Evolutionary conservation across 805 yeast genomes (phyloP), one percentile per base, ranked within the genome.

Genomic region (Wickerhamiella qilinensis): DNA sequence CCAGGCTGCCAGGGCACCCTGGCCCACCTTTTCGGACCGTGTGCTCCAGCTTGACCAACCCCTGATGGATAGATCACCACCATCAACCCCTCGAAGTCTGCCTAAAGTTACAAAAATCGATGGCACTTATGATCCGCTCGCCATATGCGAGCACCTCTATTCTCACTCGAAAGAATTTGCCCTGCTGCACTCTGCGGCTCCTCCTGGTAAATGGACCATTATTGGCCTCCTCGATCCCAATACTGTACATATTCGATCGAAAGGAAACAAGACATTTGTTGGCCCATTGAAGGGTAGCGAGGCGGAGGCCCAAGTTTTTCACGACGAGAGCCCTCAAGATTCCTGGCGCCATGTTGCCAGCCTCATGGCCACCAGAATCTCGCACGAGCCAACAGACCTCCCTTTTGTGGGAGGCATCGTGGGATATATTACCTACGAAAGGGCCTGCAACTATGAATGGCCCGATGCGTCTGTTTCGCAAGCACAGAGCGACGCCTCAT

Each of bases 321-420:
- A 36, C 15, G 3, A 28, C 39, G 2, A 14, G 4, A 4, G 20
- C 15, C 1, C 29, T 9, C 30, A 25, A 4, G 29, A 25, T 15
- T 1, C 42, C 17, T 21, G 42, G 44, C 14, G 35, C 28, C 28
- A 20, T 37, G 2, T 44, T 2, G 45, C 47, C 5, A 25, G 39
- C 11, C 37, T 43, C 33, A 50, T 50, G 52, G 27, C 40, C 9
- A 19, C 53, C 12, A 47, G 43, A 39, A 25, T 48, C 35, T 32
- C 39, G 22, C 15, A 39, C 30, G 57, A 59, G 33, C 50, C 62
- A 18, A 24, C 34, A 14, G 58, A 60, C 0, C 59, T 83, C 16
- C 94, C 94, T 1, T 91, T 91, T 50, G 61, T 74, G 40, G 97
- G 98, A n/a, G 99, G 99, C 0, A 65, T 82, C 24, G 63, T 86